These are phyloP conservation scores for Xerocomus spinulosus DNA, from an alignment of 768 basidiomycete genomes.

Conservation along the genomic window DNA sequence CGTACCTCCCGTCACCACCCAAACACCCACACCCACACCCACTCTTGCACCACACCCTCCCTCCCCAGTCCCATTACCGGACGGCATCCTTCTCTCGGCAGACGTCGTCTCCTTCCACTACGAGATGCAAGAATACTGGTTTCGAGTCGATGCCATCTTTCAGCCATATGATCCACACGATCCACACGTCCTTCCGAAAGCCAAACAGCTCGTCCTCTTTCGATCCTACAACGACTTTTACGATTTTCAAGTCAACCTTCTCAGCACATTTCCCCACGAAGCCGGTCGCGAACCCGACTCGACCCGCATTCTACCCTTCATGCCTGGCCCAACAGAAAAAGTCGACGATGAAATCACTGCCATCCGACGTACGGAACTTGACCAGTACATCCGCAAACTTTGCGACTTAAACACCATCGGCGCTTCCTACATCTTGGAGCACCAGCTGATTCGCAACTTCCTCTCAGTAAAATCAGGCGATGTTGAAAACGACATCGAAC, in stretches of 20 bases:
- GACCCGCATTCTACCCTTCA: constrained; percentile 84
- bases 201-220: constrained; percentile 83
- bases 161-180: constrained; percentile 72
- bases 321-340: constrained; percentile 89
- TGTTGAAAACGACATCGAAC: constrained; percentile 61
- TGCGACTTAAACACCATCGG: constrained; percentile 64
- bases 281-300: constrained; percentile 71
- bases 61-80: constrained; percentile 53
- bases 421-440: constrained; percentile 76
- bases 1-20: constrained; percentile 7
- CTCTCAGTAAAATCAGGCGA: constrained; percentile 85
- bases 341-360: constrained; percentile 85
- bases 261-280: constrained; percentile 85
- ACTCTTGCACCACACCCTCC: constrained; percentile 30
- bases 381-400: constrained; percentile 81
- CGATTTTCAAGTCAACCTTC: constrained; percentile 88
- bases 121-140: constrained; percentile 97
- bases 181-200: constrained; percentile 52
- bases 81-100: constrained; percentile 81
- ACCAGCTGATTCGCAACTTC: constrained; percentile 77
- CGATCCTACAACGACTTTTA: constrained; percentile 98
- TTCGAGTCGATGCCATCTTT: constrained; percentile 86
- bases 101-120: constrained; percentile 95
- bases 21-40: constrained; percentile 13
- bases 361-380: constrained; percentile 74